Evolutionary conservation across 257 asterid species (phyloP).

Genomic region (Avicennia marina): DNA sequence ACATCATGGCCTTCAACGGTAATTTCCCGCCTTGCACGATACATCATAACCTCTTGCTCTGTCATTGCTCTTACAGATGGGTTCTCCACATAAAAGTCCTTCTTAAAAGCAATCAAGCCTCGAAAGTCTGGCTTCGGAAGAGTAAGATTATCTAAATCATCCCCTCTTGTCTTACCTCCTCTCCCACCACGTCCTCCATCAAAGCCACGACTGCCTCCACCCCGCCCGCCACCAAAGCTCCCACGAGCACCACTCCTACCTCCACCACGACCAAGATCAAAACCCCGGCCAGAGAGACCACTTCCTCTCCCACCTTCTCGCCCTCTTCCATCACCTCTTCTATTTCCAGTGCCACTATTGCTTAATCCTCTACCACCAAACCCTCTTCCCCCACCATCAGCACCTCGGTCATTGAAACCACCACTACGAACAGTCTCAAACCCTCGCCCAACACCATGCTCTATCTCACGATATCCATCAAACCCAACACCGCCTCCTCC

Average conservation of each 20-base stretch:
- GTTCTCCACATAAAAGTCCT: conserved; percentile 76
- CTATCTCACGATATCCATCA: conserved; percentile 30
- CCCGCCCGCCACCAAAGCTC: not conserved
- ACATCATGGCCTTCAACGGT: conserved; percentile 74
- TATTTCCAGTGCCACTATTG: conserved; percentile 37
- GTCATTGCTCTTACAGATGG: conserved; percentile 71
- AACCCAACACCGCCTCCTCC: conserved; percentile 27
- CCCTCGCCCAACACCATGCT: conserved; percentile 45
- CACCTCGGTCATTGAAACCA: conserved; percentile 23
- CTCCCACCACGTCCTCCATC: conserved; percentile 52
- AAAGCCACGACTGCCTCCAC: conserved; percentile 19
- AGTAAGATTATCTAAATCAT: conserved; percentile 61
- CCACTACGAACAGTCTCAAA: conserved; percentile 25
- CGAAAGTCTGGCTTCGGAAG: conserved; percentile 82
- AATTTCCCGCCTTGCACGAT: conserved; percentile 68
- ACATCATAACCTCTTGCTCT: conserved; percentile 60
- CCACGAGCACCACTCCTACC: conserved; percentile 26
- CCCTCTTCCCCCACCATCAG: conserved; percentile 38
- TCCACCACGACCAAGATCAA: conserved; percentile 35
- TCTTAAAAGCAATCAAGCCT: conserved; percentile 65
- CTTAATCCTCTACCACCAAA: conserved; percentile 36
- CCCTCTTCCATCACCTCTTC: conserved; percentile 49
- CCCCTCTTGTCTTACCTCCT: conserved; percentile 56
- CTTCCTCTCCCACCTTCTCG: conserved; percentile 45
- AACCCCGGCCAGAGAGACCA: conserved; percentile 22